Evolutionary conservation across 495 filamentous ascomycete species (phyloP).

Genomic region (Daldinia grandis): DNA sequence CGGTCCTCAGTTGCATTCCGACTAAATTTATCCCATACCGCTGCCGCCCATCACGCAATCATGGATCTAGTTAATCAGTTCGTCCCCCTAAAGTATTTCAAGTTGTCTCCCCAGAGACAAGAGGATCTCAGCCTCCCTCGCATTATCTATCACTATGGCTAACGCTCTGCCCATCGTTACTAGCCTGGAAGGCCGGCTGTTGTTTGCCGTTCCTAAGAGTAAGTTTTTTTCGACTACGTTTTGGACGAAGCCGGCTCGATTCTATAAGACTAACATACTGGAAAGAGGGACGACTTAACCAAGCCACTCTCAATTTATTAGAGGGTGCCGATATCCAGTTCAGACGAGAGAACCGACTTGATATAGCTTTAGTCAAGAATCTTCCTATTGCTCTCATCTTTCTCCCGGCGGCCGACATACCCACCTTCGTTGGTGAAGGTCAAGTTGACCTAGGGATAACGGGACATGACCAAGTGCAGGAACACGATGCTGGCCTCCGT

Average conservation of each 20-base stretch:
- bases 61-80: slow-evolving; percentile 91
- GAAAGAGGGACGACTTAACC: slow-evolving; percentile 89
- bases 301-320: slow-evolving; percentile 86
- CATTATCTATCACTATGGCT: slow-evolving; percentile 38
- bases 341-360: slow-evolving; percentile 87
- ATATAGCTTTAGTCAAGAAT: slow-evolving; percentile 97
- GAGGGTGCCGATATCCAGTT: slow-evolving; percentile 96
- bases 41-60: slow-evolving; percentile 10
- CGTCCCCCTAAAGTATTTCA: slow-evolving; percentile 50
- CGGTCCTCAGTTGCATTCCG: neutral
- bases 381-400: slow-evolving; percentile 94
- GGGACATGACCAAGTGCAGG: slow-evolving; percentile 88
- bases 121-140: slow-evolving; percentile 10
- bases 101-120: slow-evolving; percentile 10
- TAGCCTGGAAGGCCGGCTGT: slow-evolving; percentile 89
- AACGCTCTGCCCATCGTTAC: slow-evolving; percentile 46
- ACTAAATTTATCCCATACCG: neutral
- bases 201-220: slow-evolving; percentile 98
- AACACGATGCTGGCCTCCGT: slow-evolving; percentile 80
- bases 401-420: slow-evolving; percentile 96
- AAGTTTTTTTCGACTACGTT: slow-evolving; percentile 49
- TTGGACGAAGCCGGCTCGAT: neutral
- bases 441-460: slow-evolving; percentile 95
- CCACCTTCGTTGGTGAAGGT: slow-evolving; percentile 94
- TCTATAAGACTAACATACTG: slow-evolving; percentile 32